Evolutionary conservation across 2,329 filamentous ascomycete genomes (phyloP).

Genomic region (Colletotrichum sp.): DNA sequence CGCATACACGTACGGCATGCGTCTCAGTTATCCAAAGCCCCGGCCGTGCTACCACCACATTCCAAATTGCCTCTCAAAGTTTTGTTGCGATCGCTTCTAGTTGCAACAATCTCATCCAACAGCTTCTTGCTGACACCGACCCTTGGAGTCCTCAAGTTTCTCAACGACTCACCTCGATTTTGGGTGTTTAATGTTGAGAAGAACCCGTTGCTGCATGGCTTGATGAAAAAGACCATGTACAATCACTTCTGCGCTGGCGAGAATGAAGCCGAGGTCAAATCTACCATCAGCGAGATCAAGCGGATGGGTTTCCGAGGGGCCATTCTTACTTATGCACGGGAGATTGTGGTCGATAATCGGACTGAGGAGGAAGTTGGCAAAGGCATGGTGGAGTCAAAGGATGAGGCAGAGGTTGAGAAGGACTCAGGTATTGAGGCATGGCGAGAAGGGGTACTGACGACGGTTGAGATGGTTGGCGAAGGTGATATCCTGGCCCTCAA

Average conservation of each 20-base stretch:
- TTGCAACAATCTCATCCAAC: neutral
- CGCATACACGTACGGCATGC: neutral
- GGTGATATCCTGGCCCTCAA: conserved; percentile 72
- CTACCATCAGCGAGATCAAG: conserved; percentile 70
- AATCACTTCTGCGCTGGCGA: conserved; percentile 90
- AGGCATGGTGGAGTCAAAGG: conserved; percentile 49
- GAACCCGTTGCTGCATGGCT: conserved; percentile 72
- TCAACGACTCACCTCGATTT: neutral
- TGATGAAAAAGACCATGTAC: conserved; percentile 86
- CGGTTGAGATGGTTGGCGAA: conserved; percentile 70
- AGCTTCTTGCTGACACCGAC: neutral
- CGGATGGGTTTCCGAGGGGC: conserved; percentile 81
- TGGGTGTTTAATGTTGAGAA: conserved; percentile 68
- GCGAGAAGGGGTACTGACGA: conserved; percentile 76
- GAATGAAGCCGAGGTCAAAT: conserved; percentile 68
- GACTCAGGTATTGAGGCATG: conserved; percentile 68
- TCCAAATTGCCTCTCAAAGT: neutral
- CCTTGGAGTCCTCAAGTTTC: neutral
- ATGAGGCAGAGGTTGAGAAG: conserved; percentile 52
- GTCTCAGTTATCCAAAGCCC: neutral
- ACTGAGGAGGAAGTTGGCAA: conserved; percentile 50
- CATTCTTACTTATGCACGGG: conserved; percentile 82
- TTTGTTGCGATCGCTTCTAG: neutral
- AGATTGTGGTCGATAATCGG: conserved; percentile 73
- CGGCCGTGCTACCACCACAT: neutral